Conservation (phyloP, 1,139 yeast species). For the Taphrina flavorubra region DNA sequence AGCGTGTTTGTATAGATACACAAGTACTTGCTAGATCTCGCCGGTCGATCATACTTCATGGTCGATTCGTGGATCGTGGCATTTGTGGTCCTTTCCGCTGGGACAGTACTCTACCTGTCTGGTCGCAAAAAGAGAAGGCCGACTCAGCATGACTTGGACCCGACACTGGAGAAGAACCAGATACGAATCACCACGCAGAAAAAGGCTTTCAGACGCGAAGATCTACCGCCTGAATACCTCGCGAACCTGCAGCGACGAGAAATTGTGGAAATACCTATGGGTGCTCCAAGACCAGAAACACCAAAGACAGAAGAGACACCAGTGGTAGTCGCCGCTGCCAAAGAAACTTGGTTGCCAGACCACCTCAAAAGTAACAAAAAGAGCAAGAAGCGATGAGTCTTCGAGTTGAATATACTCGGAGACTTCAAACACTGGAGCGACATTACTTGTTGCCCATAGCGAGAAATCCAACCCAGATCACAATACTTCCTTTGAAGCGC, state of each 20-base stretch:
- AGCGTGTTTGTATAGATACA: too few species aligned
- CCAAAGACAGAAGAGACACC: neutral
- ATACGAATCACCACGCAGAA: slow-evolving; percentile 38
- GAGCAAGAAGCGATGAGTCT: slow-evolving; percentile 2
- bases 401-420: too few species aligned
- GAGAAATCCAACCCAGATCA: too few species aligned
- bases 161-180: slow-evolving; percentile 37
- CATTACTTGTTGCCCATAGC: too few species aligned
- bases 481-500: too few species aligned
- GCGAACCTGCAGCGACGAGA: slow-evolving; percentile 32
- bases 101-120: slow-evolving; percentile 8
- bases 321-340: neutral
- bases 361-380: slow-evolving; percentile 11
- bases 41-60: neutral
- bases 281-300: slow-evolving; percentile 22
- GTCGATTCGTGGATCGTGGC: slow-evolving; percentile 32
- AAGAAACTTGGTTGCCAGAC: slow-evolving; percentile 18
- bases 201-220: slow-evolving; percentile 40
- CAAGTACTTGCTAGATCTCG: too few species aligned
- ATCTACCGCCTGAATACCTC: slow-evolving; percentile 31
- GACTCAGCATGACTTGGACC: slow-evolving; percentile 40
- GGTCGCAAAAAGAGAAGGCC: slow-evolving; percentile 27
- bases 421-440: too few species aligned
- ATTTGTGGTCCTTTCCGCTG: slow-evolving; percentile 23
- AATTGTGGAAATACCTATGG: slow-evolving; percentile 39